Evolutionary conservation across 1,284 basidiomycete genomes (phyloP), one percentile per base, ranked within the genome.

Genomic region (Butyriboletus regius): DNA sequence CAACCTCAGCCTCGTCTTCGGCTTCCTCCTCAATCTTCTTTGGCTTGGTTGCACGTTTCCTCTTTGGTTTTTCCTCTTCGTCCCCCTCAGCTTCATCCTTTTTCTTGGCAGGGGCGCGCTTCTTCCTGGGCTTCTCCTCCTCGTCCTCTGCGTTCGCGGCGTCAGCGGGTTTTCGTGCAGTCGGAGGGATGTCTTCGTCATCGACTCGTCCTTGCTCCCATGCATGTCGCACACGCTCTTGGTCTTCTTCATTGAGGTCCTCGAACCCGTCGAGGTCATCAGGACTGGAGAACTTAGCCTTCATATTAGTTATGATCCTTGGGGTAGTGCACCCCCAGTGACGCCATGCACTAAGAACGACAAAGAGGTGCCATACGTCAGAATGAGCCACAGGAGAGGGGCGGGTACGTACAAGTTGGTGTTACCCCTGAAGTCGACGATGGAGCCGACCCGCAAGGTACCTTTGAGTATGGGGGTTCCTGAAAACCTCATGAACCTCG

Each of bases 321-420:
- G 74, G 50, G 0, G 89, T 90, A 7, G 79, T 76, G 58, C 91
- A 94, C 50, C 86, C 85, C 84, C 85, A 91, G 63, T 92, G 89
- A 56, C 86, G 79, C 83, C 84, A 90, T 40, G 72, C 63, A 58
- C 88, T 89, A 39, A 47, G n/a, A 48, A 32, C 6, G 37, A 48
- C 12, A 24, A 35, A 7, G 14, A n/a, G 36, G 32, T 2, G 26
- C 1, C 14, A 1, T 26, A 5, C 4, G 20, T 48, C 5, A 46
- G 32, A 10, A 45, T 20, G 41, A 48, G 50, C n/a, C 43, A 43
- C 43, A 45, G 33, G 48, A 50, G 34, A 40, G 48, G 50, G 53
- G 32, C 38, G 15, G 35, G 45, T 53, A 79, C 79, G 68, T 67
- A 88, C 85, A 87, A 88, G 53, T 67, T 75, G 2, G 81, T 81